These are phyloP conservation scores for Exophiala bonariae DNA, from an alignment of 2,329 filamentous ascomycete genomes.

Conservation along the genomic window DNA sequence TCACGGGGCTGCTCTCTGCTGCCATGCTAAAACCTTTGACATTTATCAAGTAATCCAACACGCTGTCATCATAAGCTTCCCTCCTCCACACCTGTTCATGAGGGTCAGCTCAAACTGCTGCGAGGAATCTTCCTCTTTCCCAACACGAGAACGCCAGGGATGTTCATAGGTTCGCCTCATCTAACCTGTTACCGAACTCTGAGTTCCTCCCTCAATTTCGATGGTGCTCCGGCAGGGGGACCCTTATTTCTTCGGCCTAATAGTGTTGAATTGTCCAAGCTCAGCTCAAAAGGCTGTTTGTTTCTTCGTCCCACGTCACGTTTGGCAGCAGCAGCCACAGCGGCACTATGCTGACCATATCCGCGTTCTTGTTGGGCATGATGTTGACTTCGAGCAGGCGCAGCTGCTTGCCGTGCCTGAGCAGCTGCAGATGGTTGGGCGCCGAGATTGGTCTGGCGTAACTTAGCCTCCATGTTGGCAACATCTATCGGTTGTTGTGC, in stretches of 20 bases:
- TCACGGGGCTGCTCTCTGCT: too few species aligned
- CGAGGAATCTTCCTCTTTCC: too few species aligned
- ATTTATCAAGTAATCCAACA: too few species aligned
- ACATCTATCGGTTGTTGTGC: constrained; percentile 60
- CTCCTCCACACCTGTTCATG: too few species aligned
- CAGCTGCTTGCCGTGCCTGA: constrained; percentile 56
- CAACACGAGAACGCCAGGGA: neutral
- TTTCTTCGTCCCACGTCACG: constrained; percentile 73
- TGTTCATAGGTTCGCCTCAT: neutral
- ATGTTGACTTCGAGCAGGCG: constrained; percentile 29
- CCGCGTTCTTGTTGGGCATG: constrained; percentile 58
- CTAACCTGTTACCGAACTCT: constrained; percentile 20
- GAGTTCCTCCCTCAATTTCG: constrained; percentile 29
- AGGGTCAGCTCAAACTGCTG: too few species aligned
- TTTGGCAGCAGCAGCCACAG: constrained; percentile 79
- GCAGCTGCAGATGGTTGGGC: constrained; percentile 59
- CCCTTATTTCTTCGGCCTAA: constrained; percentile 63
- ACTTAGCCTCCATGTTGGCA: constrained; percentile 77
- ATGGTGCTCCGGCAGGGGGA: constrained; percentile 9
- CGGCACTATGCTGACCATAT: constrained; percentile 85
- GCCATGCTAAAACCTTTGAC: too few species aligned
- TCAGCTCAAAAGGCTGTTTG: constrained; percentile 87
- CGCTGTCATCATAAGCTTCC: too few species aligned
- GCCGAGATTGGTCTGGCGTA: constrained; percentile 77
- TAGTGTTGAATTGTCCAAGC: constrained; percentile 84